Percentiles rank a stretch among this genome's conserved stretches.
phyloP scores from a whole-genome alignment of 1,284 basidiomycete species.

The Ustilago hordei region DNA sequence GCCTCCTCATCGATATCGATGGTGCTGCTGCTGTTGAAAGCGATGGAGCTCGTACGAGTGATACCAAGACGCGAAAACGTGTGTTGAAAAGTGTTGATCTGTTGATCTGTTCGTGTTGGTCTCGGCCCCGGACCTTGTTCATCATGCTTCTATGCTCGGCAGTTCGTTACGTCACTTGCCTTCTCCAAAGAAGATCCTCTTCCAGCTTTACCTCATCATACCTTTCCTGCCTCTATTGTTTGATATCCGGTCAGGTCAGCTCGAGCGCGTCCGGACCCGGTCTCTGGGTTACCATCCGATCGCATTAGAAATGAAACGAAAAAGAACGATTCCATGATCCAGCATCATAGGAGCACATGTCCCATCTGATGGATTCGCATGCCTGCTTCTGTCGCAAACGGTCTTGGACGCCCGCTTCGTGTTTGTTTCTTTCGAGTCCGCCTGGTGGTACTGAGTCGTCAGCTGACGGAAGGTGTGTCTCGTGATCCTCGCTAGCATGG shows the following conservation, averaged over 20 bases:
- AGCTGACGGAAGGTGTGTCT: not conserved
- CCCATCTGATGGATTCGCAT: conserved; percentile 5
- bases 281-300: conserved; percentile 4
- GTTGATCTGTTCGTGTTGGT: conserved; percentile 10
- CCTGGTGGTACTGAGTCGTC: conserved; percentile 8
- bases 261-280: not conserved
- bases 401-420: not conserved
- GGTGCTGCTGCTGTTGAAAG: not conserved
- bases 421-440: not conserved
- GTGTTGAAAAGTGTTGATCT: conserved; percentile 1
- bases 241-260: not conserved
- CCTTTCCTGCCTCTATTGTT: no score
- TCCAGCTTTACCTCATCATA: not conserved
- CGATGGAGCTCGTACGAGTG: conserved; percentile 5
- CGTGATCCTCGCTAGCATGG: not conserved
- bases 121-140: not conserved
- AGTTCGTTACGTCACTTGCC: conserved; percentile 3
- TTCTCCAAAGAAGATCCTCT: conserved; percentile 15
- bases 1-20: not conserved
- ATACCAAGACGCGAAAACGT: not conserved
- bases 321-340: not conserved
- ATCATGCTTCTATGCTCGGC: not conserved
- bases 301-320: not conserved
- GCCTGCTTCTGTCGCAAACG: not conserved
- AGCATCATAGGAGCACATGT: conserved; percentile 2